Base-by-base conservation (phyloP, 352 stramenopile species). In the Phytophthora colocasiae region DNA sequence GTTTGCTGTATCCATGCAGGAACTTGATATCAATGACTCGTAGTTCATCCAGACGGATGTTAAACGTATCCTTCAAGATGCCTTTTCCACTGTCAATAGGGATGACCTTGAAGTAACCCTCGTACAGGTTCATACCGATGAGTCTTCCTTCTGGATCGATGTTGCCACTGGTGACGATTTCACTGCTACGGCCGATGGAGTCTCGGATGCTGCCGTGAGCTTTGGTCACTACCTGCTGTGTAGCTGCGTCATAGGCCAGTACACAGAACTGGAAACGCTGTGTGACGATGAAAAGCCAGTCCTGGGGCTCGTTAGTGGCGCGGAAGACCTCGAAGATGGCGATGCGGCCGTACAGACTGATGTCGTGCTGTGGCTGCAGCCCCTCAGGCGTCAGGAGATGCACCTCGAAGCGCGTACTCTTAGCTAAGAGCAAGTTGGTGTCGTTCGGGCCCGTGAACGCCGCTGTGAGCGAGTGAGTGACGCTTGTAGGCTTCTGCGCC, bases 11-110 rank as follows among this genome's bases (percentile, higher is more conserved):
- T 2, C 90, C 93, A 61, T 97, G 78, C 8, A 98, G 72, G 69
- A 98, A 98, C 67, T 97, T 95, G 73, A 98, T 96, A 65, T 98
- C 93, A 55, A 98, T 92, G 47, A 98, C 90, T 41, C 93, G 81
- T 31, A 97, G 73, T 74, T 98, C 93, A 66, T 98, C 93, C 58
- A 98, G 75, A 3, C 90, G 92, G 44, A 98, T 96, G 71, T 98
- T 97, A 73, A 98, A 97, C 38, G 87, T 86, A 38, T 97, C 89
- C 41, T 85, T 85, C 11, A 97, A 75, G 29, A 89, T 80, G 11
- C 89, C 88, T 57, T 88, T 91, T 59, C 71, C 68, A 40, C 71
- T 79, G 63, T 97, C 89, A 61, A 97, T 95, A 43, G 89, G 89
- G 52, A 95, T 94, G 12, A 96, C 83, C 58, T 96, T 96, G 54